phyloP scores from a whole-genome alignment of 1,284 basidiomycete genomes.

The Leccinum subrobustum region DNA sequence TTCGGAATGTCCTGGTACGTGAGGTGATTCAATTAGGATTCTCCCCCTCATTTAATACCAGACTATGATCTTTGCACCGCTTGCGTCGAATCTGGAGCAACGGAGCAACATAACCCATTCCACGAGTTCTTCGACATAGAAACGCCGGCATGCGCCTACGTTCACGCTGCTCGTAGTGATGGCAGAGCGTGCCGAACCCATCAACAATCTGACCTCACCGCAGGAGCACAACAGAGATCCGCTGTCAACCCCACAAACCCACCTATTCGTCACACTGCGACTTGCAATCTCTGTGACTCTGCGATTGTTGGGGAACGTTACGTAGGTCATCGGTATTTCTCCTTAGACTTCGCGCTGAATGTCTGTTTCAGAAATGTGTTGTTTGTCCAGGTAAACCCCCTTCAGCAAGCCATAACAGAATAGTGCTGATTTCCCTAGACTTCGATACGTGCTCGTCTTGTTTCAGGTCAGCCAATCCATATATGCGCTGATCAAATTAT shows the following conservation, averaged over 20 bases:
- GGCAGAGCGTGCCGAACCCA: neutral
- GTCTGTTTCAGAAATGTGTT: constrained; percentile 58
- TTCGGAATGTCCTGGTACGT: constrained; percentile 64
- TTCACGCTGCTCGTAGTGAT: constrained; percentile 54
- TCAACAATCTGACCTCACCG: constrained; percentile 3
- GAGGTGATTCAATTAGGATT: neutral
- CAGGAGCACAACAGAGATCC: constrained; percentile 5
- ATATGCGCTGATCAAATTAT: neutral
- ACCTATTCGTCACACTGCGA: constrained; percentile 53
- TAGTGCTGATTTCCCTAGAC: constrained; percentile 37
- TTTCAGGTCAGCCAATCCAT: constrained; percentile 47
- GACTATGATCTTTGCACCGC: constrained; percentile 72
- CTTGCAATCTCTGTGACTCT: constrained; percentile 75
- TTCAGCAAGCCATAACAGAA: neutral
- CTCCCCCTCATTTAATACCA: constrained; percentile 19
- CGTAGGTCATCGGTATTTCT: constrained; percentile 42
- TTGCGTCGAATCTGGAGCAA: constrained; percentile 48
- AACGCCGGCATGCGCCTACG: constrained; percentile 60
- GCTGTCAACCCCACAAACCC: constrained; percentile 4
- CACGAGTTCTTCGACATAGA: constrained; percentile 71
- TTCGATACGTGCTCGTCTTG: constrained; percentile 76
- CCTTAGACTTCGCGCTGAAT: neutral
- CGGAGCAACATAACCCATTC: constrained; percentile 52
- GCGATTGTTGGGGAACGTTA: constrained; percentile 65
- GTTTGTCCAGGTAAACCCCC: constrained; percentile 50